phyloP scores from a whole-genome alignment of 176 grass and related monocot species.

The Miscanthus lutarioriparius region DNA sequence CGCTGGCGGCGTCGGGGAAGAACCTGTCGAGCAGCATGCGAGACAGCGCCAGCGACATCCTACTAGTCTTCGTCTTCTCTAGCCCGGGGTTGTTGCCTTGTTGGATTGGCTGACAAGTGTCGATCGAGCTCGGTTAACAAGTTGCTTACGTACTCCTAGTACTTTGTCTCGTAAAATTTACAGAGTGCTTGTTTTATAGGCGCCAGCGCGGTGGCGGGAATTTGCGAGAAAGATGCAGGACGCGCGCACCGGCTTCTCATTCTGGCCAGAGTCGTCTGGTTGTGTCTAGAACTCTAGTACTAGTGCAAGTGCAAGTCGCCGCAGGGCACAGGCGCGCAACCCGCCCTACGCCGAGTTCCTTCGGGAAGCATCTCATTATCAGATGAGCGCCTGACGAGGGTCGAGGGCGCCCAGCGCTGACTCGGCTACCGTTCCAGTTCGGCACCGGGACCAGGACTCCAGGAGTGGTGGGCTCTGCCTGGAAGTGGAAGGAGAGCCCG shows the following conservation, averaged over 20 bases:
- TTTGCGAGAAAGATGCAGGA: background rate
- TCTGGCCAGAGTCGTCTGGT: background rate
- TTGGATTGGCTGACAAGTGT: background rate
- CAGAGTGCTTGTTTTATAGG: conserved; percentile 9
- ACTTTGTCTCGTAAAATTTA: background rate
- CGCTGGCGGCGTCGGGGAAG: conserved; percentile 19
- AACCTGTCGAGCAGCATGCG: conserved; percentile 35
- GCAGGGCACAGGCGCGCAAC: background rate
- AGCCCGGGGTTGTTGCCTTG: background rate
- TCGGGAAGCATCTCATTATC: conserved; percentile 1
- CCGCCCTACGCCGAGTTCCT: background rate
- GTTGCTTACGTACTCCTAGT: background rate
- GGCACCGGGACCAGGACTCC: no score
- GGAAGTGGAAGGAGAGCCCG: no score
- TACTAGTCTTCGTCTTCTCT: background rate
- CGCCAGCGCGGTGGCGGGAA: background rate
- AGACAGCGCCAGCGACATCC: conserved; percentile 32
- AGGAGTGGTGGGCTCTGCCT: no score
- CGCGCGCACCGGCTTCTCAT: background rate
- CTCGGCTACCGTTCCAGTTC: no score
- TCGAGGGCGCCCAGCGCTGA: no score
- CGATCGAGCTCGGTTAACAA: background rate
- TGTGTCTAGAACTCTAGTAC: background rate
- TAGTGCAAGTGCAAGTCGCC: background rate
- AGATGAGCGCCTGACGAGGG: no score